Percentiles rank a stretch among this genome's conserved stretches.
Conservation (phyloP, 1,284 basidiomycete species). For the Cryptococcus maquisensis region DNA sequence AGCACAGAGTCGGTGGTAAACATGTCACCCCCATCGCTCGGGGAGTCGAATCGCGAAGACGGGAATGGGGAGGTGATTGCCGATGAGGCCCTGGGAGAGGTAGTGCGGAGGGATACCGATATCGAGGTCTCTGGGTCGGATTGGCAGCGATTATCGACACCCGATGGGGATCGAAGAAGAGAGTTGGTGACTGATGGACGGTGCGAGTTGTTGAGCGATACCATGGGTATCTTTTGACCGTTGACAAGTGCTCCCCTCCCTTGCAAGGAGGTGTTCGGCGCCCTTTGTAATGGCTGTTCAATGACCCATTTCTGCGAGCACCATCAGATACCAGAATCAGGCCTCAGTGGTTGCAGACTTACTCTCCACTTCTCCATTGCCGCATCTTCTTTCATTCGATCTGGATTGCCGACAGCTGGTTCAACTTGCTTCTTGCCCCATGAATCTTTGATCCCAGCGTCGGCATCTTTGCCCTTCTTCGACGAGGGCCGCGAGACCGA, state of each 20-base stretch:
- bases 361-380: slow-evolving; percentile 45
- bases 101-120: background rate
- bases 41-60: slow-evolving; percentile 3
- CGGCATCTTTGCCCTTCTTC: slow-evolving; percentile 11
- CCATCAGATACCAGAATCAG: background rate
- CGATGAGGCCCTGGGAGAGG: background rate
- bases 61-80: background rate
- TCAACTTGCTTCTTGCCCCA: background rate
- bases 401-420: background rate
- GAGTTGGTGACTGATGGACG: background rate
- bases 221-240: background rate
- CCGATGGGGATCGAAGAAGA: background rate
- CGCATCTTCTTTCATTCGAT: slow-evolving; percentile 26
- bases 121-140: slow-evolving; percentile 1
- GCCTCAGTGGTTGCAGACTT: slow-evolving; percentile 9
- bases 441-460: background rate
- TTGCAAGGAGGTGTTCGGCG: slow-evolving; percentile 7
- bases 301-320: slow-evolving; percentile 36
- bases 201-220: background rate
- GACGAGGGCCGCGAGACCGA: slow-evolving; percentile 2
- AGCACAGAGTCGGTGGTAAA: slow-evolving; percentile 39
- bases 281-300: slow-evolving; percentile 24
- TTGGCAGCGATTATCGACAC: background rate
- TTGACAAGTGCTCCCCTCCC: slow-evolving; percentile 4
- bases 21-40: slow-evolving; percentile 13